Percentiles rank a stretch among this genome's conserved stretches.
Conservation (phyloP, 1,284 basidiomycete species). For the Irpex sp. region DNA sequence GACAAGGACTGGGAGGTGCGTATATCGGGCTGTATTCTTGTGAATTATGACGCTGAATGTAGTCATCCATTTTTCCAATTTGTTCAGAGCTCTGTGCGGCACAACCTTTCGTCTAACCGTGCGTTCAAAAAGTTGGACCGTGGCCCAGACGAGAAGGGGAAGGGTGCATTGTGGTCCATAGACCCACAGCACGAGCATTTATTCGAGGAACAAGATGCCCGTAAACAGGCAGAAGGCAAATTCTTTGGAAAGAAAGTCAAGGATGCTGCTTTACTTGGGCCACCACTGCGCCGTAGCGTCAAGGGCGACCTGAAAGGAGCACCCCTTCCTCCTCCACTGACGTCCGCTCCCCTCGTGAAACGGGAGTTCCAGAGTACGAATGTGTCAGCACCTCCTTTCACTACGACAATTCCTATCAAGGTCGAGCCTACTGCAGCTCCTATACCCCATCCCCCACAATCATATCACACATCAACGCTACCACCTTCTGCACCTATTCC, state of each 20-base stretch:
- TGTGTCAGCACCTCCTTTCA: not conserved
- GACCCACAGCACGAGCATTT: slow-evolving; percentile 69
- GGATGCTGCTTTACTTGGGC: slow-evolving; percentile 43
- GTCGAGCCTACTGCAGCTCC: slow-evolving; percentile 12
- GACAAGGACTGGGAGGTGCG: slow-evolving; percentile 79
- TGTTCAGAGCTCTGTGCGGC: slow-evolving; percentile 82
- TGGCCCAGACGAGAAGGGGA: slow-evolving; percentile 81
- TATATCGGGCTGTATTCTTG: slow-evolving; percentile 11
- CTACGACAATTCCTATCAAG: slow-evolving; percentile 13
- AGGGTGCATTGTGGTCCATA: slow-evolving; percentile 87
- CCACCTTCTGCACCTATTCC: slow-evolving; percentile 6
- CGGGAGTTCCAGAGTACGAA: slow-evolving; percentile 17
- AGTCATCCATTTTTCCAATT: not conserved
- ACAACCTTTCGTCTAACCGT: slow-evolving; percentile 86
- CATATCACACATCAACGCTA: slow-evolving; percentile 13
- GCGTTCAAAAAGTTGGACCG: slow-evolving; percentile 86
- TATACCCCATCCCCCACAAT: slow-evolving; percentile 13
- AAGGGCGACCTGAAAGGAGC: slow-evolving; percentile 53
- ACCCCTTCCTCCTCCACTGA: slow-evolving; percentile 62
- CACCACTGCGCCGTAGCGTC: slow-evolving; percentile 61
- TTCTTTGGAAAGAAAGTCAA: slow-evolving; percentile 49
- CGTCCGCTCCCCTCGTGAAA: slow-evolving; percentile 52
- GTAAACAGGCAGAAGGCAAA: slow-evolving; percentile 39
- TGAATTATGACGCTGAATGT: not conserved
- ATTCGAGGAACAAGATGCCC: slow-evolving; percentile 66